Evolutionary conservation across 768 basidiomycete species (phyloP).

Genomic region (Naganishia vishniacii): DNA sequence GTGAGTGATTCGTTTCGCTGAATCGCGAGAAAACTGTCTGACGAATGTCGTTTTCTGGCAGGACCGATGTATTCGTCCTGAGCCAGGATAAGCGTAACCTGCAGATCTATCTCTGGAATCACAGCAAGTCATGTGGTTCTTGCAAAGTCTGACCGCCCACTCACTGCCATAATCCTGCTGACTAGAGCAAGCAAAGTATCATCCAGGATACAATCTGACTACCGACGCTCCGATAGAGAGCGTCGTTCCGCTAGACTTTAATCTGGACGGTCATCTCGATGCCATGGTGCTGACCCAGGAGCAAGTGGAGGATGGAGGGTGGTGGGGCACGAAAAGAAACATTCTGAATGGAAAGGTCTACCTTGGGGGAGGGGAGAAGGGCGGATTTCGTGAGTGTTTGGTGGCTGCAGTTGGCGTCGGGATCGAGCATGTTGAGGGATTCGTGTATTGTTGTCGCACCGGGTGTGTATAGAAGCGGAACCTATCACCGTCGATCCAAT

Average conservation of each 20-base stretch:
- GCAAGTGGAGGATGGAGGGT: constrained; percentile 49
- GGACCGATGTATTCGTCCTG: constrained; percentile 74
- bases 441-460: no score
- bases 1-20: constrained; percentile 54
- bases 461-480: constrained; percentile 14
- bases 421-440: not conserved
- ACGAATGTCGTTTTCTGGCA: constrained; percentile 43
- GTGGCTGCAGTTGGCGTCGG: not conserved
- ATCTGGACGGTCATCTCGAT: constrained; percentile 85
- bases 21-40: not conserved
- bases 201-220: constrained; percentile 33
- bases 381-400: constrained; percentile 35
- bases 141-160: no score
- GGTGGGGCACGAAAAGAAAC: constrained; percentile 45
- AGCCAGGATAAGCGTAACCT: constrained; percentile 69
- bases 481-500: constrained; percentile 51
- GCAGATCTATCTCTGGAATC: constrained; percentile 74
- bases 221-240: constrained; percentile 58
- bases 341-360: constrained; percentile 62
- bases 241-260: constrained; percentile 87
- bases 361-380: constrained; percentile 60
- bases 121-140: constrained; percentile 58
- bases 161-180: constrained; percentile 58
- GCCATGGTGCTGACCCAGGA: constrained; percentile 76
- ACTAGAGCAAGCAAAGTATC: constrained; percentile 35